These are phyloP conservation scores for Aureococcus anophagefferens DNA, from an alignment of 108 stramenopile species.

Conservation along the genomic window DNA sequence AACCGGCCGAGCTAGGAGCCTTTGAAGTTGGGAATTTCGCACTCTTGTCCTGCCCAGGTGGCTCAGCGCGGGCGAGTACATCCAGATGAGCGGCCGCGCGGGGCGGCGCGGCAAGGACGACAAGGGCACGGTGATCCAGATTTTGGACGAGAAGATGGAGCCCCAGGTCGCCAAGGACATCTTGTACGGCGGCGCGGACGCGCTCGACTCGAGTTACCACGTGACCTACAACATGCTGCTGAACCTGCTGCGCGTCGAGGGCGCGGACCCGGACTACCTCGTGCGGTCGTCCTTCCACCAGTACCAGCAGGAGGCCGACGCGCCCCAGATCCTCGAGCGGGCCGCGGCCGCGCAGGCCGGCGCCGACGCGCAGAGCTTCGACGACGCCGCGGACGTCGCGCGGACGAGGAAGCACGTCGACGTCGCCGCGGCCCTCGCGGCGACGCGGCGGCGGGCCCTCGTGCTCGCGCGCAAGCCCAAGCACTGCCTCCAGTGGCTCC, in stretches of 20 bases:
- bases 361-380: not conserved
- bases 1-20: no score
- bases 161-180: constrained; percentile 86
- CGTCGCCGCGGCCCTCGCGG: not conserved
- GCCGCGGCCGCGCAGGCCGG: not conserved
- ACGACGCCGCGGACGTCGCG: not conserved
- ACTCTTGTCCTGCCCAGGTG: no score
- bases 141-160: constrained; percentile 99
- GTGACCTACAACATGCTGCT: constrained; percentile 97
- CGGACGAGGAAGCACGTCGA: not conserved
- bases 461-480: not conserved
- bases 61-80: constrained; percentile 76
- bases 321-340: constrained; percentile 20
- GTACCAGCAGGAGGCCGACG: constrained; percentile 82
- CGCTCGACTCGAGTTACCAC: constrained; percentile 86
- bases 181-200: constrained; percentile 82
- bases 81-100: constrained; percentile 94
- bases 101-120: constrained; percentile 98
- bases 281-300: constrained; percentile 90
- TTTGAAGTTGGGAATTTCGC: no score
- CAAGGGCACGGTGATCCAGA: constrained; percentile 95
- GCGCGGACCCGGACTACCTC: constrained; percentile 89
- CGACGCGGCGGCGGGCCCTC: not conserved
- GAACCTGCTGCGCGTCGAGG: constrained; percentile 97
- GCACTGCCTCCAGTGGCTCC: not conserved